phyloP scores from a whole-genome alignment of 2,329 filamentous ascomycete genomes.

The Cladophialophora yegresii region DNA sequence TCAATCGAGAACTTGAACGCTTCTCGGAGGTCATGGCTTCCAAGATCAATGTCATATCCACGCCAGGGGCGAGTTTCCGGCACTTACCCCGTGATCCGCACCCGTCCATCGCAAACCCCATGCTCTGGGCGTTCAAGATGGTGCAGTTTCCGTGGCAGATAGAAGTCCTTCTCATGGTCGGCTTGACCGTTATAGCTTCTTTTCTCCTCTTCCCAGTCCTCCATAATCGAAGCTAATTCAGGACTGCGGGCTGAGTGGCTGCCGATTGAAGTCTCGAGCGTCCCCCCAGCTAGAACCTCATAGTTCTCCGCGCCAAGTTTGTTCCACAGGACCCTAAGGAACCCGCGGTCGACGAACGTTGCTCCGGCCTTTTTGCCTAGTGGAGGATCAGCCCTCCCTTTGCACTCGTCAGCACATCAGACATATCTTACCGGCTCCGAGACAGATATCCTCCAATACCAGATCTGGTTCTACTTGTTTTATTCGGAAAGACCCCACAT shows the following conservation, averaged over 20 bases:
- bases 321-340: neutral
- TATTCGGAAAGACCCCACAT: neutral
- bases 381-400: neutral
- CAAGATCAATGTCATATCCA: neutral
- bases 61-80: neutral
- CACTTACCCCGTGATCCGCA: slow-evolving; percentile 1
- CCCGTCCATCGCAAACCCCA: neutral
- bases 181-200: neutral
- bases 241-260: neutral
- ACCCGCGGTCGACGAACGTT: neutral
- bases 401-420: neutral
- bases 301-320: neutral
- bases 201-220: neutral
- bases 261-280: neutral
- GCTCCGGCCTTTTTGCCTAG: neutral
- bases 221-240: neutral
- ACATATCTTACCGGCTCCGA: neutral
- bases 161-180: neutral
- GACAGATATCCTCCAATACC: neutral
- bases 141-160: neutral
- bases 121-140: neutral
- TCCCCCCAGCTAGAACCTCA: neutral
- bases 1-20: slow-evolving; percentile 2
- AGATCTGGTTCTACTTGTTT: neutral
- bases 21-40: neutral